Evolutionary conservation across 2,329 filamentous ascomycete genomes (phyloP).

Genomic region (Fusarium dlaminii): DNA sequence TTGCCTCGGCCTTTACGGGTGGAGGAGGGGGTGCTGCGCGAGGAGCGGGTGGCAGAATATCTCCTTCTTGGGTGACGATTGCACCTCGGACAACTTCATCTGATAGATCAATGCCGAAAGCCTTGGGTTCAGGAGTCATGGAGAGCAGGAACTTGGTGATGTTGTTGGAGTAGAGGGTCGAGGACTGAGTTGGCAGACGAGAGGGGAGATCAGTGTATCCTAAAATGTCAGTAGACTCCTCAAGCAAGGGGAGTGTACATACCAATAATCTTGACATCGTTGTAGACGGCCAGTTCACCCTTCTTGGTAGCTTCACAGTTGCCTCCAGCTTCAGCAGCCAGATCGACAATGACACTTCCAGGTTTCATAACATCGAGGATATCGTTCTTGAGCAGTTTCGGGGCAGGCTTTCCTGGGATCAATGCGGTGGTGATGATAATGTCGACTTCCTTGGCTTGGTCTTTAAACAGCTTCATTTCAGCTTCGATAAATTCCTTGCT

Average conservation of each 20-base stretch:
- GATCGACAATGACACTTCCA: slow-evolving; percentile 86
- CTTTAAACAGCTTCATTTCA: slow-evolving; percentile 91
- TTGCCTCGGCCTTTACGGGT: slow-evolving; percentile 52
- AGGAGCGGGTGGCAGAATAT: slow-evolving; percentile 79
- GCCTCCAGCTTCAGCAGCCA: slow-evolving; percentile 87
- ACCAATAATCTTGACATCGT: slow-evolving; percentile 88
- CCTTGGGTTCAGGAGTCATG: slow-evolving; percentile 79
- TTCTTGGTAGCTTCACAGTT: slow-evolving; percentile 86
- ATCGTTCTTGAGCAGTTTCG: slow-evolving; percentile 82
- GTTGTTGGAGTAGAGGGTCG: slow-evolving; percentile 92
- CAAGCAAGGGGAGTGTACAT: slow-evolving; percentile 37
- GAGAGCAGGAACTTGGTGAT: slow-evolving; percentile 89
- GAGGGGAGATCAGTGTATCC: slow-evolving; percentile 90
- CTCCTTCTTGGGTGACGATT: slow-evolving; percentile 82
- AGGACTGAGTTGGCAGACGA: slow-evolving; percentile 86
- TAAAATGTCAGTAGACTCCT: slow-evolving; percentile 45
- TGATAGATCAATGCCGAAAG: slow-evolving; percentile 80
- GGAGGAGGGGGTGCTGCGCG: slow-evolving; percentile 69
- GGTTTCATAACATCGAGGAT: slow-evolving; percentile 90
- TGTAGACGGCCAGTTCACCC: slow-evolving; percentile 74
- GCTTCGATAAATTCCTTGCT: slow-evolving; percentile 92
- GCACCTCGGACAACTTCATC: slow-evolving; percentile 89
- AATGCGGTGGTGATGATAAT: slow-evolving; percentile 94
- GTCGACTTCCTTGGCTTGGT: slow-evolving; percentile 87
- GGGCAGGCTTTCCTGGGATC: slow-evolving; percentile 85